phyloP scores from a whole-genome alignment of 495 filamentous ascomycete genomes.

The Trypethelium eluteriae region DNA sequence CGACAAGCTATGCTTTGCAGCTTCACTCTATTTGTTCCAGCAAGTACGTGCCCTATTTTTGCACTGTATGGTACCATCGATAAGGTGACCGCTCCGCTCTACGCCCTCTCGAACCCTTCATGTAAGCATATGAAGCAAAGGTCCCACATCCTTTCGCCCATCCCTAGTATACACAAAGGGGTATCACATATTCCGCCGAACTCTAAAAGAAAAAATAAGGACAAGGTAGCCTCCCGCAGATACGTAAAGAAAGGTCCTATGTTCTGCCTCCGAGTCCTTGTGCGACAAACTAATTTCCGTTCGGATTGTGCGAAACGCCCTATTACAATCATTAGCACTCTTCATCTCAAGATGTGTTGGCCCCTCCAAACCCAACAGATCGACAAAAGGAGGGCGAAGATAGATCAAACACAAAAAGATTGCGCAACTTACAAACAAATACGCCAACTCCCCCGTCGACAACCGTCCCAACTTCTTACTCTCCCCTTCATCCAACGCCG shows the following conservation, averaged over 20 bases:
- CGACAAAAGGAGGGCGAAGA: no score
- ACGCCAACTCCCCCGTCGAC: slow-evolving; percentile 56
- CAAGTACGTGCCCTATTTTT: no score
- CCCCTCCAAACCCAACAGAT: no score
- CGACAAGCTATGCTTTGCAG: no score
- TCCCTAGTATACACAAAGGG: neutral
- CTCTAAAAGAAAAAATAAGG: neutral
- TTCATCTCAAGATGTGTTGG: neutral
- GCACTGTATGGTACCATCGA: no score
- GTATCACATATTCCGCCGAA: slow-evolving; percentile 6
- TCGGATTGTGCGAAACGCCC: slow-evolving; percentile 2
- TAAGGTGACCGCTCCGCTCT: no score
- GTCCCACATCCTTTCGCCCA: neutral
- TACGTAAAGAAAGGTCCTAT: neutral
- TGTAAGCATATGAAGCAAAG: no score
- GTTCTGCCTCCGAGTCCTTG: neutral
- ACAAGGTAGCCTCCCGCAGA: neutral
- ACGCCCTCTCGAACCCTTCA: no score
- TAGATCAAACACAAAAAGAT: neutral
- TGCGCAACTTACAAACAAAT: slow-evolving; percentile 56
- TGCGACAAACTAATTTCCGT: neutral
- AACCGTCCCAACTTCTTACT: slow-evolving; percentile 56
- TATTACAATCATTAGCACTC: neutral
- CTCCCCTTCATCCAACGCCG: slow-evolving; percentile 75
- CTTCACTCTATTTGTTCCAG: no score